Conservation (phyloP, 2,329 filamentous ascomycete genomes). For the Monilinia vaccinii-corymbosi region DNA sequence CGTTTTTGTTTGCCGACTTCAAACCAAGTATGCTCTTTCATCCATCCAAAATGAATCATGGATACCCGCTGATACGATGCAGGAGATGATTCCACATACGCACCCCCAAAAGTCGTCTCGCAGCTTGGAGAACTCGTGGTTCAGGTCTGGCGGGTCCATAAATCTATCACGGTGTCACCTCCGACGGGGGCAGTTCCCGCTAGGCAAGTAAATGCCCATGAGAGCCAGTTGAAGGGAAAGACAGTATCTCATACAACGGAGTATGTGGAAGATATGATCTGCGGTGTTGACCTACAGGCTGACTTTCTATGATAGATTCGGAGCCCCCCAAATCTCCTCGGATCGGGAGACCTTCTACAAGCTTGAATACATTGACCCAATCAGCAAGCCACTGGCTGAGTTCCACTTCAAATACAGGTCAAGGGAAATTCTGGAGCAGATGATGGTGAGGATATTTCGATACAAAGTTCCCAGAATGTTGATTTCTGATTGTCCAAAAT, state of each 20-base stretch:
- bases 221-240: background rate
- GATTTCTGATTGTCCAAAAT: background rate
- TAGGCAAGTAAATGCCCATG: background rate
- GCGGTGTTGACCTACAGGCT: background rate
- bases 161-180: background rate
- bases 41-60: background rate
- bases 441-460: background rate
- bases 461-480: background rate
- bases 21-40: background rate
- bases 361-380: conserved; percentile 7
- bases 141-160: conserved; percentile 6
- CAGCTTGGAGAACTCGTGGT: conserved; percentile 7
- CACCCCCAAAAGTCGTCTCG: background rate
- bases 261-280: conserved; percentile 1
- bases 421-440: conserved; percentile 2
- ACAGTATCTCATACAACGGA: conserved; percentile 1
- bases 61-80: background rate
- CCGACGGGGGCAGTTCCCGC: background rate
- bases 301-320: background rate
- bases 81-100: background rate
- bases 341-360: background rate
- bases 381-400: conserved; percentile 1
- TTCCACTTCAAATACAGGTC: conserved; percentile 12
- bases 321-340: background rate
- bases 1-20: conserved; percentile 1